Evolutionary conservation across 2,329 filamentous ascomycete species (phyloP).

Genomic region (Talaromyces sp.): DNA sequence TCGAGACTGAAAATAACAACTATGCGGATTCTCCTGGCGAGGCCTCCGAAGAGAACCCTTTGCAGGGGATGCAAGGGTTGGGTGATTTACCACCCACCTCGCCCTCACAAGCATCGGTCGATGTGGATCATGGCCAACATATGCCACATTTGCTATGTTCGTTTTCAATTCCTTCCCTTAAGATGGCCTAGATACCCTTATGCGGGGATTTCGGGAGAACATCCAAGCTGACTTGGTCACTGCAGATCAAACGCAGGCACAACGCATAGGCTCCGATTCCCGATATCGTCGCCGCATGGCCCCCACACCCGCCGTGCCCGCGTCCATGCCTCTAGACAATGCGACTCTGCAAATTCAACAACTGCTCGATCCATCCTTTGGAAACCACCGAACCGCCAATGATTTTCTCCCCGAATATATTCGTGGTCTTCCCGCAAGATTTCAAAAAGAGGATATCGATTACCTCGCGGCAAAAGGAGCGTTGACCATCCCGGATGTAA

Average conservation of each 20-base stretch:
- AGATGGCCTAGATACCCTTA: background rate
- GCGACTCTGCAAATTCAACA: slow-evolving; percentile 41
- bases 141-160: slow-evolving; percentile 67
- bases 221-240: background rate
- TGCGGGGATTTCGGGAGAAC: background rate
- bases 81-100: slow-evolving; percentile 39
- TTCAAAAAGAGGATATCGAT: slow-evolving; percentile 78
- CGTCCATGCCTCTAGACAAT: slow-evolving; percentile 39
- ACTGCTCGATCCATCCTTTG: slow-evolving; percentile 48
- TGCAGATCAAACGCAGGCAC: slow-evolving; percentile 37
- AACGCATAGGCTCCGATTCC: slow-evolving; percentile 53
- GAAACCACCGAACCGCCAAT: slow-evolving; percentile 50
- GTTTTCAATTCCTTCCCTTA: slow-evolving; percentile 31
- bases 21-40: slow-evolving; percentile 39
- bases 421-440: slow-evolving; percentile 74
- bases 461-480: slow-evolving; percentile 86
- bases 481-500: slow-evolving; percentile 70
- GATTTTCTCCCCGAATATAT: slow-evolving; percentile 68
- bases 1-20: slow-evolving; percentile 41
- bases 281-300: slow-evolving; percentile 49
- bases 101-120: slow-evolving; percentile 49
- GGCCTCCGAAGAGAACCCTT: slow-evolving; percentile 36
- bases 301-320: slow-evolving; percentile 45
- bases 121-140: slow-evolving; percentile 58
- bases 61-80: slow-evolving; percentile 34